Evolutionary conservation across 139 green algal genomes (phyloP), one percentile per base, ranked within the genome.

Genomic region (Astrephomene gubernaculifera): DNA sequence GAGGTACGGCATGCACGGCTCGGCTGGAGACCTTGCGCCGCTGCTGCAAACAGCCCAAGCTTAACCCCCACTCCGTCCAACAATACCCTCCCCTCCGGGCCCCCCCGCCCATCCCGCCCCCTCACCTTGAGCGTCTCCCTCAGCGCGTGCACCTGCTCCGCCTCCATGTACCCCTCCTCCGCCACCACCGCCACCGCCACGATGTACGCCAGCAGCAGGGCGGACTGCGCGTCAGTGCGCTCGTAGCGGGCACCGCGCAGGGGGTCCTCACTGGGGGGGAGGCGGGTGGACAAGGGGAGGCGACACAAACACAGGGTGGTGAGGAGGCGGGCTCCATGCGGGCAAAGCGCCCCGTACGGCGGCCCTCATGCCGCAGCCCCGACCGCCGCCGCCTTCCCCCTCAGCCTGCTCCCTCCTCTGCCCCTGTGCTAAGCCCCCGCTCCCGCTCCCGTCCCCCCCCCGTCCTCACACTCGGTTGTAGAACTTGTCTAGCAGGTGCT

Each of bases 101-200:
- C 38, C 38, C 17, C 17, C 29, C 38, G 22, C 19, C 22, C 19
- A 22, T 53, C 38, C 38, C 38, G 60, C 24, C 52, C 36, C 29
- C 38, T 57, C 38, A 88, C 82, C 41, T 88, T 68, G 35, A 90
- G 82, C 35, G 64, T 35, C 24, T 35, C 19, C 4, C 82, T 36
- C 79, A 89, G 79, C 27, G 10, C 71, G 27, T 89, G 79, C 67
- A 87, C 87, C 54, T 81, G 41, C 29, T 73, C 49, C 35, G 39
- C 33, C 27, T 79, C 71, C 78, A 89, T 61, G 49, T 31, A n/a
- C 49, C 83, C 87, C 38, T 80, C 83, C 71, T 91, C 87, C 25
- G 60, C 71, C 7, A 87, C 83, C 49, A 91, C 52, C 29, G 83
- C 87, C 27, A 82, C 65, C 17, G 87, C 83, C 63, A 91, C 63